Conservation (phyloP, 2,329 filamentous ascomycete species). For the Paraconiothyrium brasiliense region DNA sequence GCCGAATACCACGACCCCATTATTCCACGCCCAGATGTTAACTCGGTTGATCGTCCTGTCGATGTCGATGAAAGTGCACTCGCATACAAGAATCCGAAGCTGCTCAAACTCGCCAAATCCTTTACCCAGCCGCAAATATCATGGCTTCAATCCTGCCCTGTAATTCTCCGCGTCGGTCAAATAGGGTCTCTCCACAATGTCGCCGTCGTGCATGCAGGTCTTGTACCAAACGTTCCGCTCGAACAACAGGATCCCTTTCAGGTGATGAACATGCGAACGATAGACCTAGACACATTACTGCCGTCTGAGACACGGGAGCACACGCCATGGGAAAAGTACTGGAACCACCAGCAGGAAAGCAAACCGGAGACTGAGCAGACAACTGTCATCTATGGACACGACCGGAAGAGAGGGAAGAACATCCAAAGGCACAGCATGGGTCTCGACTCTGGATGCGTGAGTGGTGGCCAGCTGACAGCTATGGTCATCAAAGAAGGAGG, state of each 20-base stretch:
- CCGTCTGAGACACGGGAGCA: slow-evolving; percentile 64
- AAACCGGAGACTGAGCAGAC: slow-evolving; percentile 54
- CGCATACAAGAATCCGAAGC: slow-evolving; percentile 48
- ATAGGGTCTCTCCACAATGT: slow-evolving; percentile 70
- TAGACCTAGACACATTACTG: slow-evolving; percentile 70
- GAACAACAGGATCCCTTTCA: slow-evolving; percentile 78
- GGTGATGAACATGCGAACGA: slow-evolving; percentile 91
- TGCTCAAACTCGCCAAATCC: slow-evolving; percentile 65
- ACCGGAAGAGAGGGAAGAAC: slow-evolving; percentile 76
- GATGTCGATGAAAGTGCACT: slow-evolving; percentile 27
- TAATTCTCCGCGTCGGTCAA: slow-evolving; percentile 78
- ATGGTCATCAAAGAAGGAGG: slow-evolving; percentile 72
- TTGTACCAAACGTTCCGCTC: slow-evolving; percentile 78
- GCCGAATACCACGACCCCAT: slow-evolving; percentile 29
- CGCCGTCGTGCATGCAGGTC: slow-evolving; percentile 83
- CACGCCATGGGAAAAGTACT: slow-evolving; percentile 73
- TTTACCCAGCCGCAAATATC: slow-evolving; percentile 68
- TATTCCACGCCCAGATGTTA: slow-evolving; percentile 37
- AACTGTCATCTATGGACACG: slow-evolving; percentile 73
- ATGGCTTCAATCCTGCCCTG: slow-evolving; percentile 76
- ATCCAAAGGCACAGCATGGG: slow-evolving; percentile 79
- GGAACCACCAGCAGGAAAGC: slow-evolving; percentile 55
- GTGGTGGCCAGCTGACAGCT: slow-evolving; percentile 78
- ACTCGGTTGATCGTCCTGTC: neutral
- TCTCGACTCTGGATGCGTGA: slow-evolving; percentile 83